Conservation (phyloP, 331 rosid genomes). For the Pyracantha coccinea region DNA sequence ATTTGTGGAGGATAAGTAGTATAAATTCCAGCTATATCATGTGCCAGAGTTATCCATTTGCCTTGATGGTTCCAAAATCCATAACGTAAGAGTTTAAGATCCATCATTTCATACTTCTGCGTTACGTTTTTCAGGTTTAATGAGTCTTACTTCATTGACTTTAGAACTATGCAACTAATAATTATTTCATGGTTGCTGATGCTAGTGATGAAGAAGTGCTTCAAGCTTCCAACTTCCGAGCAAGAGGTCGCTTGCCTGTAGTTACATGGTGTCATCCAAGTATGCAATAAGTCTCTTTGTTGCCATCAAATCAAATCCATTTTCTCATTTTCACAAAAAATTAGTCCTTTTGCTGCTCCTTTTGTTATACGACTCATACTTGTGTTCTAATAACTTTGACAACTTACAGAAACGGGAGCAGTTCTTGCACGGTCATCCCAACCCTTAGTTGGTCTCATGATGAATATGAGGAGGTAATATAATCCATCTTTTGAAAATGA, state of each 20-base stretch:
- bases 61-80: slow-evolving; percentile 73
- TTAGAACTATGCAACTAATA: slow-evolving; percentile 10
- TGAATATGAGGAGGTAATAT: slow-evolving; percentile 90
- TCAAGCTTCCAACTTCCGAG: slow-evolving; percentile 83
- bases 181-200: slow-evolving; percentile 17
- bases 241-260: slow-evolving; percentile 86
- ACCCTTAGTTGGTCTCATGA: slow-evolving; percentile 95
- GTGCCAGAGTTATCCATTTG: slow-evolving; percentile 93
- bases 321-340: no score
- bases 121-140: slow-evolving; percentile 6
- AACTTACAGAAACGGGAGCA: slow-evolving; percentile 75
- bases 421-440: slow-evolving; percentile 99
- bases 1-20: slow-evolving; percentile 81
- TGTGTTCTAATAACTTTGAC: slow-evolving; percentile 1
- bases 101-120: slow-evolving; percentile 15
- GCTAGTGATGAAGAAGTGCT: slow-evolving; percentile 85
- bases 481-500: not conserved
- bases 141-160: slow-evolving; percentile 9
- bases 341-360: not conserved
- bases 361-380: slow-evolving; percentile 14
- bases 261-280: slow-evolving; percentile 93
- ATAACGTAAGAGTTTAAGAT: slow-evolving; percentile 51
- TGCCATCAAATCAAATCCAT: no score
- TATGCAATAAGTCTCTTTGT: slow-evolving; percentile 18
- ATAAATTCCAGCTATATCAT: slow-evolving; percentile 59